A percentile compares a stretch with the other conserved stretches of the same genome.
Evolutionary conservation across 1,284 basidiomycete genomes (phyloP).

Genomic region (Amylostereum chailletii): DNA sequence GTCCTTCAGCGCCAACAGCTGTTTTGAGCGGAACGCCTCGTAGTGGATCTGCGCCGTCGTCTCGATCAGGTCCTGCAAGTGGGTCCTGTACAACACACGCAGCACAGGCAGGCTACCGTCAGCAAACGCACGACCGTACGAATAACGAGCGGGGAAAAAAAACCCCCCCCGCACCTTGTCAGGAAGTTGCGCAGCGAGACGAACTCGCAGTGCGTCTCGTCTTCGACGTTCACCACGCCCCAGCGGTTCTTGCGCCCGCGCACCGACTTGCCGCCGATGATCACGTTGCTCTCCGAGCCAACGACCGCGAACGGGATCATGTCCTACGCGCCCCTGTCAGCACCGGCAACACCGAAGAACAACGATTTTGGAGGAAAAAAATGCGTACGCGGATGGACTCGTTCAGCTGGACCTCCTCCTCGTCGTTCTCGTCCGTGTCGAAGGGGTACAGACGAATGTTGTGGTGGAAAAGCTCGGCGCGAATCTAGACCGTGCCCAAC

Average conservation of each 20-base stretch:
- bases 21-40: constrained; percentile 98
- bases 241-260: constrained; percentile 95
- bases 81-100: constrained; percentile 50
- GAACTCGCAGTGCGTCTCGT: constrained; percentile 97
- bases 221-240: constrained; percentile 98
- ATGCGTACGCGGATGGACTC: constrained; percentile 76
- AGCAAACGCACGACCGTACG: too few species aligned
- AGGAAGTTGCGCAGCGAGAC: constrained; percentile 96
- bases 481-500: constrained; percentile 47
- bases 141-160: too few species aligned
- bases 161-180: constrained; percentile 51
- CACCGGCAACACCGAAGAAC: background rate
- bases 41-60: constrained; percentile 99
- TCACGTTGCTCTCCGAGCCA: constrained; percentile 89
- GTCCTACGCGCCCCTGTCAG: constrained; percentile 36
- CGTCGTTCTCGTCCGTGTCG: constrained; percentile 93
- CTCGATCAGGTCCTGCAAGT: constrained; percentile 97
- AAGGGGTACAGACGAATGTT: constrained; percentile 96
- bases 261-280: constrained; percentile 93
- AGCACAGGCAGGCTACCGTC: background rate
- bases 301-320: constrained; percentile 97
- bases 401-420: constrained; percentile 88
- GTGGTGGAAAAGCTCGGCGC: constrained; percentile 88
- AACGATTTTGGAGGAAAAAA: background rate
- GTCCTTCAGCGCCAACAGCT: constrained; percentile 90